phyloP scores from a whole-genome alignment of 495 filamentous ascomycete genomes.

The Astrocystis sublimbata region DNA sequence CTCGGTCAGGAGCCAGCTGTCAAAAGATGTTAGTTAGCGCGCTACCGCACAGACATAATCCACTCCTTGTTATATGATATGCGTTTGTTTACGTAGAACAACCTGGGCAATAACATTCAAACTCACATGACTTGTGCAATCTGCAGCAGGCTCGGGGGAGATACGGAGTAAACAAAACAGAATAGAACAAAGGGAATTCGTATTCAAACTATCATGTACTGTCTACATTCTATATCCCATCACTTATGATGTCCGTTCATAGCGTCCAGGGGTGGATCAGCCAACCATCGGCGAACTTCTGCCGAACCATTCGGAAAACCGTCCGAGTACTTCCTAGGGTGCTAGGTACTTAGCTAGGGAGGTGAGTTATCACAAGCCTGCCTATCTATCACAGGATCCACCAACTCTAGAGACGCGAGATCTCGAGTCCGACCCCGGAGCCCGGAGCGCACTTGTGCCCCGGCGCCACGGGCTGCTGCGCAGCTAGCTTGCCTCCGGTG shows the following conservation, averaged over 20 bases:
- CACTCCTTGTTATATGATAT: no score
- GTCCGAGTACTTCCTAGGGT: no score
- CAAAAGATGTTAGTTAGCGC: constrained; percentile 1
- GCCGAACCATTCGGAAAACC: no score
- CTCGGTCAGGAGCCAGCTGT: background rate
- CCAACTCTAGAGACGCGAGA: constrained; percentile 15
- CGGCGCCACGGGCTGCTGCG: constrained; percentile 21
- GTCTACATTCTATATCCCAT: background rate
- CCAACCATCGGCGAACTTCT: background rate
- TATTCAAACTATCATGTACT: no score
- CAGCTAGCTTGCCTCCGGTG: constrained; percentile 25
- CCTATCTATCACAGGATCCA: no score
- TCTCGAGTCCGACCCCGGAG: constrained; percentile 23
- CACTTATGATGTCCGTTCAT: background rate
- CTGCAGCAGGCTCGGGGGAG: no score
- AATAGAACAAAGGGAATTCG: no score
- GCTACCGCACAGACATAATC: constrained; percentile 1
- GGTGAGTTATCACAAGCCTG: no score
- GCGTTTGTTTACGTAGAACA: no score
- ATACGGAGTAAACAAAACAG: no score
- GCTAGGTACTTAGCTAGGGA: no score
- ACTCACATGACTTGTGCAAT: no score
- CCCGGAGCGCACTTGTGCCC: constrained; percentile 28
- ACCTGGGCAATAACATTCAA: background rate
- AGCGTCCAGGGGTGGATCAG: background rate